Percentiles rank a stretch among this genome's conserved stretches.
Evolutionary conservation across 768 basidiomycete species (phyloP).

Genomic region (Tricholoma sp.): DNA sequence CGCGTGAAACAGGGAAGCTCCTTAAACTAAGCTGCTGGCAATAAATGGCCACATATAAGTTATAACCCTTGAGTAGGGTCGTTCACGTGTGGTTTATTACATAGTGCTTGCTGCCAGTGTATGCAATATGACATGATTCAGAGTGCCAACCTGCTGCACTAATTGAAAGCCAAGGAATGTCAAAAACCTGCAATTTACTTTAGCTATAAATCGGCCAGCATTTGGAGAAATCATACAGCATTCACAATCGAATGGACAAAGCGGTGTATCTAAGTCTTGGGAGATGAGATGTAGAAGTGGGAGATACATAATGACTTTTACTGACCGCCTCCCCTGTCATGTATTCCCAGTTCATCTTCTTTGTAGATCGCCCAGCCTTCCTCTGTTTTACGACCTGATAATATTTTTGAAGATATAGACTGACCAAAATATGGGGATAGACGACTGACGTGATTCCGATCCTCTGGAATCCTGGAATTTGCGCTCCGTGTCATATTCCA

Average conservation of each 20-base stretch:
- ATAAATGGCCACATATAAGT: no score
- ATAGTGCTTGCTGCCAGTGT: no score
- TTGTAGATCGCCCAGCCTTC: conserved; percentile 80
- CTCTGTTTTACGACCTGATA: conserved; percentile 64
- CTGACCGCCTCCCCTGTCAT: conserved; percentile 67
- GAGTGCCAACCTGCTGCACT: background rate
- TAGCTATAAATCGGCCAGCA: background rate
- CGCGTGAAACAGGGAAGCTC: no score
- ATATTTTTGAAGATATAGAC: conserved; percentile 18
- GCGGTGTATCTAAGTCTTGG: conserved; percentile 57
- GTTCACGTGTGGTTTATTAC: no score
- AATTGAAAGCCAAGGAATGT: background rate
- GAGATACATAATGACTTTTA: conserved; percentile 3
- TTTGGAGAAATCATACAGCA: conserved; percentile 58
- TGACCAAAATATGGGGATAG: conserved; percentile 9
- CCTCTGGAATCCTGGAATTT: conserved; percentile 76
- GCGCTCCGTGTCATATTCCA: conserved; percentile 33
- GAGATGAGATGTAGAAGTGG: conserved; percentile 19
- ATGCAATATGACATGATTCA: no score
- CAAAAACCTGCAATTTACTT: conserved; percentile 19
- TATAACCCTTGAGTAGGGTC: no score
- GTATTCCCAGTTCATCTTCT: conserved; percentile 77
- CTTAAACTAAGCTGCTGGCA: no score
- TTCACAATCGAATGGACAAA: conserved; percentile 87
- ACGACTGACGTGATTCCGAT: conserved; percentile 55